These are phyloP conservation scores for Coemansia sp. DNA, from an alignment of 192 early-diverging fungal genomes.

Conservation along the genomic window DNA sequence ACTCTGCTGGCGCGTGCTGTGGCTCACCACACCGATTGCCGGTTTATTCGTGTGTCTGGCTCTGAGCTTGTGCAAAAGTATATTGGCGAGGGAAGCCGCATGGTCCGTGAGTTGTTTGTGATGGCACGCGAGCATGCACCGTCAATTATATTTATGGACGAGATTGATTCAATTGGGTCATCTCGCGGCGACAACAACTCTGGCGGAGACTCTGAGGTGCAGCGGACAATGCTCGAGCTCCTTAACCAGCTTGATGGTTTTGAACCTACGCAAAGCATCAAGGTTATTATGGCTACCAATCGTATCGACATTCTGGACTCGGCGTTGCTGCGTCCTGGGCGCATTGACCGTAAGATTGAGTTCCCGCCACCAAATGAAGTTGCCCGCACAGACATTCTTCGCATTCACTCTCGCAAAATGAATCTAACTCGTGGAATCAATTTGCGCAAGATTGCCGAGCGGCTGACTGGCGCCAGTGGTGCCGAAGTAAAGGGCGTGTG, in stretches of 20 bases:
- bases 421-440: slow-evolving; percentile 89
- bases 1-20: slow-evolving; percentile 85
- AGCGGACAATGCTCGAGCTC: slow-evolving; percentile 87
- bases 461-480: slow-evolving; percentile 81
- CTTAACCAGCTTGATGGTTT: slow-evolving; percentile 89
- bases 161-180: slow-evolving; percentile 88
- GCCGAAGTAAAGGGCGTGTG: slow-evolving; percentile 89
- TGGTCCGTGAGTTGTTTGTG: slow-evolving; percentile 87
- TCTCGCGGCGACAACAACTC: slow-evolving; percentile 76
- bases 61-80: slow-evolving; percentile 91
- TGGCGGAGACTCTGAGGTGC: slow-evolving; percentile 84
- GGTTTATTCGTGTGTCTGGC: slow-evolving; percentile 87
- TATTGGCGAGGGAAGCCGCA: slow-evolving; percentile 88
- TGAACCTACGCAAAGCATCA: slow-evolving; percentile 88
- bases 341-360: slow-evolving; percentile 90
- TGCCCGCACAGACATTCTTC: slow-evolving; percentile 82
- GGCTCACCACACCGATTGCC: slow-evolving; percentile 91
- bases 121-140: slow-evolving; percentile 91
- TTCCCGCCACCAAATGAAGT: slow-evolving; percentile 85
- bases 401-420: slow-evolving; percentile 91
- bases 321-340: slow-evolving; percentile 81
- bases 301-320: slow-evolving; percentile 89
- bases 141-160: slow-evolving; percentile 92
- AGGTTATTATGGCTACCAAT: slow-evolving; percentile 92
- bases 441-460: slow-evolving; percentile 84